A percentile compares a stretch with the other conserved stretches of the same genome.
phyloP scores from a whole-genome alignment of 352 stramenopile genomes.

The Pythium rhizo-oryzae region DNA sequence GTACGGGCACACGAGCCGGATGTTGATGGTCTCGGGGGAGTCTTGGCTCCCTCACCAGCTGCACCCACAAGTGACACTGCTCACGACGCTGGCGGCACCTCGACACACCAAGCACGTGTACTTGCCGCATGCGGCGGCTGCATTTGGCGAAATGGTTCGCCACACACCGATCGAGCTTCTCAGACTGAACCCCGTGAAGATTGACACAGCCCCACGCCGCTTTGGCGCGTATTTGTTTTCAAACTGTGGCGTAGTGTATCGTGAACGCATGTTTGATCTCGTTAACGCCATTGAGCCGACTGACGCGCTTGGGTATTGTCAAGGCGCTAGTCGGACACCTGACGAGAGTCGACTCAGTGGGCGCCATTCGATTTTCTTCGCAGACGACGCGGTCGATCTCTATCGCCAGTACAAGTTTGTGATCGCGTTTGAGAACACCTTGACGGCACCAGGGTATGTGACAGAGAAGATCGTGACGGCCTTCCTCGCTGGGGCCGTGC shows the following conservation, averaged over 20 bases:
- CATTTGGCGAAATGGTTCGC: conserved; percentile 45
- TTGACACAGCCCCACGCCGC: conserved; percentile 1
- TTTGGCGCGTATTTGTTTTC: conserved; percentile 62
- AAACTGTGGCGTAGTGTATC: conserved; percentile 39
- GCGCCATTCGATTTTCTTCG: conserved; percentile 1
- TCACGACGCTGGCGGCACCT: conserved; percentile 1
- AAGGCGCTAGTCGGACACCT: conserved; percentile 22
- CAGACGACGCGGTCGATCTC: conserved; percentile 12
- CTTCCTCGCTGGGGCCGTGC: conserved; percentile 53
- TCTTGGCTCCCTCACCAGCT: not conserved
- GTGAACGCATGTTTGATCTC: conserved; percentile 58
- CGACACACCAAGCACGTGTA: conserved; percentile 12
- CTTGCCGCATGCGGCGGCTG: conserved; percentile 34
- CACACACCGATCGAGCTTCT: conserved; percentile 33
- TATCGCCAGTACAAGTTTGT: conserved; percentile 54
- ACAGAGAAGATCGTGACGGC: conserved; percentile 67
- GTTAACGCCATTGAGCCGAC: conserved; percentile 43
- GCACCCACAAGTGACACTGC: conserved; percentile 5
- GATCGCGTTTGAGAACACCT: conserved; percentile 61
- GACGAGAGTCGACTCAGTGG: not conserved
- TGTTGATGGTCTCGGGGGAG: conserved; percentile 15
- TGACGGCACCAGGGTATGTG: conserved; percentile 42
- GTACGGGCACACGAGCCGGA: conserved; percentile 3
- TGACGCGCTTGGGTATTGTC: conserved; percentile 49
- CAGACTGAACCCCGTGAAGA: not conserved